phyloP scores from a whole-genome alignment of 352 stramenopile species.

The Phytophthora palmivora region DNA sequence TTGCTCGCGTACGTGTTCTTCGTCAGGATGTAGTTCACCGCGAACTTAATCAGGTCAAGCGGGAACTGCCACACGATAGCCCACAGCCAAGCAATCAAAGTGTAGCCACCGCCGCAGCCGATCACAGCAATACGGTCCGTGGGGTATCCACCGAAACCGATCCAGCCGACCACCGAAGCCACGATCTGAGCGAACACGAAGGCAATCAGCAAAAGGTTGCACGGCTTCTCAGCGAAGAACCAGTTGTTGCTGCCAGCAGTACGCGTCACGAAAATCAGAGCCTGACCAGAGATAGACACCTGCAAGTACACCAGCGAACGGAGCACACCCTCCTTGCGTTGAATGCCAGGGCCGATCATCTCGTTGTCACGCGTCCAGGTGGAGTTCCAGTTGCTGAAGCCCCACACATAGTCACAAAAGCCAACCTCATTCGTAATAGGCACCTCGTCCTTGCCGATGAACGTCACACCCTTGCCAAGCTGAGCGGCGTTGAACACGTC shows the following conservation, averaged over 20 bases:
- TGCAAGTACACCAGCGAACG: conserved; percentile 76
- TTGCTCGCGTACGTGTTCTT: conserved; percentile 66
- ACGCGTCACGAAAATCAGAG: conserved; percentile 79
- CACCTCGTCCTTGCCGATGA: conserved; percentile 66
- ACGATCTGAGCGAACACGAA: conserved; percentile 78
- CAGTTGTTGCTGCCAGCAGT: conserved; percentile 79
- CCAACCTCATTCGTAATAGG: conserved; percentile 68
- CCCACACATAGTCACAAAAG: conserved; percentile 77
- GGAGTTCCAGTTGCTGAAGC: conserved; percentile 73
- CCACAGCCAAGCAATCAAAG: conserved; percentile 72
- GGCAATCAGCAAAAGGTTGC: conserved; percentile 65
- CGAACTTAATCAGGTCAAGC: conserved; percentile 81
- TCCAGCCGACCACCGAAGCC: conserved; percentile 67
- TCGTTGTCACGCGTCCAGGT: conserved; percentile 73
- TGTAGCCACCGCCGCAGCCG: conserved; percentile 69
- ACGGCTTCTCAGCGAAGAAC: conserved; percentile 77
- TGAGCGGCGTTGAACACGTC: conserved; percentile 54
- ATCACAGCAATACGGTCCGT: conserved; percentile 71
- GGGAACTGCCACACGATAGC: conserved; percentile 75
- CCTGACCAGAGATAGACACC: conserved; percentile 78
- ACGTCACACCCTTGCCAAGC: conserved; percentile 52
- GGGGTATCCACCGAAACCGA: conserved; percentile 75
- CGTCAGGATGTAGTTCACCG: conserved; percentile 69
- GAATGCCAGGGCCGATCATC: conserved; percentile 63
- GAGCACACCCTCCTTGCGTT: conserved; percentile 76